phyloP scores from a whole-genome alignment of 352 stramenopile species.

The Phytophthora rubi region DNA sequence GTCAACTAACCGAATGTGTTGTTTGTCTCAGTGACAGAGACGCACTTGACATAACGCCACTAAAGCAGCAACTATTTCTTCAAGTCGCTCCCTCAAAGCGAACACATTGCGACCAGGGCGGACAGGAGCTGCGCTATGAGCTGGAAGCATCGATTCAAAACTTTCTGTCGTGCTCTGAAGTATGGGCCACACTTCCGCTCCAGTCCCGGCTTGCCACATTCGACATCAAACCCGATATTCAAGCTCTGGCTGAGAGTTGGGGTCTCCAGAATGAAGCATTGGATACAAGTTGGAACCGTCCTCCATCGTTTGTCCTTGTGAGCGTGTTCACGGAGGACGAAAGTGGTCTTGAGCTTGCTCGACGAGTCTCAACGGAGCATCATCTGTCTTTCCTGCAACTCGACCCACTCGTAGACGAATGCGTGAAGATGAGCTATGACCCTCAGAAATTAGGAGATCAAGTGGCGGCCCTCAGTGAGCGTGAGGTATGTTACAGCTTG shows the following conservation, averaged over 20 bases:
- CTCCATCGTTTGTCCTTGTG: slow-evolving; percentile 31
- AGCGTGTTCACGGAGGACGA: slow-evolving; percentile 45
- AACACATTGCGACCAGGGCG: slow-evolving; percentile 2
- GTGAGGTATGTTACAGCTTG: slow-evolving; percentile 46
- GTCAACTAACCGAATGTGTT: neutral
- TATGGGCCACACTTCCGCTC: slow-evolving; percentile 38
- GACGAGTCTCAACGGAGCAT: slow-evolving; percentile 45
- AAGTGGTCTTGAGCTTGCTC: slow-evolving; percentile 23
- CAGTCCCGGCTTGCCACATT: slow-evolving; percentile 21
- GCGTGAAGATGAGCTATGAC: slow-evolving; percentile 59
- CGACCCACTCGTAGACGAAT: slow-evolving; percentile 60
- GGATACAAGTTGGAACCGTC: slow-evolving; percentile 30
- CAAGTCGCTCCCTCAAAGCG: slow-evolving; percentile 4
- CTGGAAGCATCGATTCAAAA: slow-evolving; percentile 30
- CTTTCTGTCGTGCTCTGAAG: slow-evolving; percentile 32
- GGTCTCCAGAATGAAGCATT: slow-evolving; percentile 5
- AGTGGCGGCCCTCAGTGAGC: slow-evolving; percentile 38
- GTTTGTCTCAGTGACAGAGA: slow-evolving; percentile 23
- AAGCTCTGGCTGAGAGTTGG: slow-evolving; percentile 22
- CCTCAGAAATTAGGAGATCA: slow-evolving; percentile 53
- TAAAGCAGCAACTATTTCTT: slow-evolving; percentile 36
- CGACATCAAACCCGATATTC: slow-evolving; percentile 27
- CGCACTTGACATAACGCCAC: slow-evolving; percentile 21
- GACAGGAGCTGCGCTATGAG: slow-evolving; percentile 31
- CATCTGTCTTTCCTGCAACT: slow-evolving; percentile 43